Base-by-base conservation (phyloP, 2,329 filamentous ascomycete species). In the Dactylonectria macrodidyma region DNA sequence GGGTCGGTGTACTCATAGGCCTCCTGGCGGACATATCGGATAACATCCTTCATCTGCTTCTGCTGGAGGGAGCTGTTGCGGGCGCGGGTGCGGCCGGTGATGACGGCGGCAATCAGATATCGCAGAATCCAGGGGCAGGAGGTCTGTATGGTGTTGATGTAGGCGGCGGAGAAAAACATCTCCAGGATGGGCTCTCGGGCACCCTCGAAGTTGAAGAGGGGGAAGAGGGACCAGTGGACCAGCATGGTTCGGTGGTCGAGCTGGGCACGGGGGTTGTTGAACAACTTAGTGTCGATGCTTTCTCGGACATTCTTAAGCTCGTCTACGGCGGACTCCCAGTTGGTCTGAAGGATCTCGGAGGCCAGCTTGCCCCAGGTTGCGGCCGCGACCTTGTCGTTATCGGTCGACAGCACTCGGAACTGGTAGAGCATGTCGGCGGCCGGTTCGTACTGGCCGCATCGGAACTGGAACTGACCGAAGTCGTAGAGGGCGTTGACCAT, bases 71-170 rank as follows among this genome's bases (percentile, higher is more conserved):
- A 91, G 65, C 92, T 93, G 86, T 96, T 97, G 80, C 95, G 92
- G 51, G 90, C 83, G 72, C 94, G 92, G 80, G 87, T 91, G 68
- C 94, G 93, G 85, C 95, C 96, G 70, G 95, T 97, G 82, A 99
- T 97, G 78, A 99, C 95, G 74, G 95, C 93, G 57, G 95, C 95
- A 68, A 95, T 91, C 66, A 99, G 89, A 84, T 99, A 99, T 76
- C 96, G 92, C 77, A 99, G 88, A 72, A 97, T 91, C 96, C 96
- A 99, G 7, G 96, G 95, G 87, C 95, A 98, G 77, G 91, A 93
- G 67, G 96, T 98, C 89, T 99, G 96, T 82, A 99, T 98, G 77
- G 95, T 98, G 90, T 98, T 99, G 90, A 99, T 99, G 88, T 94
- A 99, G 77, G 94, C 90, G 72, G 95, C 93, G 72, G 93, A 97